Evolutionary conservation across 805 yeast species (phyloP), one percentile per base, ranked within the genome.

Genomic region (Metschnikowia kofuensis): DNA sequence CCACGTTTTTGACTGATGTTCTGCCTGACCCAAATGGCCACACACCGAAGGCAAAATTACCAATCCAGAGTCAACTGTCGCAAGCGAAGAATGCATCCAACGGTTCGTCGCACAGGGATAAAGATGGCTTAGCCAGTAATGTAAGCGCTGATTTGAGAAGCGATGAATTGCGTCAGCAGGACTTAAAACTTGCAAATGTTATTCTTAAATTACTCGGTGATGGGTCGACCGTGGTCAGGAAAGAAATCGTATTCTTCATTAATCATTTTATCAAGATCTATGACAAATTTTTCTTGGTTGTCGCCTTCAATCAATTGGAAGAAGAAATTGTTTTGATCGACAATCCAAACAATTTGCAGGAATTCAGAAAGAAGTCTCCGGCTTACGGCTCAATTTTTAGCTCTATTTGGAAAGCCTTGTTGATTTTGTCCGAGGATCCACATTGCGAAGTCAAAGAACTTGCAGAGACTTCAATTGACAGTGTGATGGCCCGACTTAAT

Each of bases 301-400:
- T 91, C 50, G 96, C 97, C 0, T 90, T 85, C 64, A 80, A 89
- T 42, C 90, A 89, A 56, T 63, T 94, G 28, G 89, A 87, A 50
- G 94, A 85, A 54, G 97, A 91, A 57, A 77, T 85, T 32, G 79
- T 84, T 0, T 71, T 84, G 45, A 68, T 81, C 49, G 89, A 85
- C 50, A 78, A 82, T 49, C 82, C 87, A 13, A 75, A 78, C 43
- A 70, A 74, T 45, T 76, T 84, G 31, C 85, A 82, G 47, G 88
- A 82, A 40, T 80, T 84, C 53, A 71, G 87, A 43, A 77, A 86
- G 56, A 75, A 75, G 38, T 77, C 88, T 0, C 87, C 95, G 1
- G 94, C 96, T 0, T 87, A 89, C 63, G 96, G 97, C 1, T 85
- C 96, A 0, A 78, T 89, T 8, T 89, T 86, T 64, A 80, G 89